Base-by-base conservation (phyloP, 2,329 filamentous ascomycete species). In the Penicillium occitanis region DNA sequence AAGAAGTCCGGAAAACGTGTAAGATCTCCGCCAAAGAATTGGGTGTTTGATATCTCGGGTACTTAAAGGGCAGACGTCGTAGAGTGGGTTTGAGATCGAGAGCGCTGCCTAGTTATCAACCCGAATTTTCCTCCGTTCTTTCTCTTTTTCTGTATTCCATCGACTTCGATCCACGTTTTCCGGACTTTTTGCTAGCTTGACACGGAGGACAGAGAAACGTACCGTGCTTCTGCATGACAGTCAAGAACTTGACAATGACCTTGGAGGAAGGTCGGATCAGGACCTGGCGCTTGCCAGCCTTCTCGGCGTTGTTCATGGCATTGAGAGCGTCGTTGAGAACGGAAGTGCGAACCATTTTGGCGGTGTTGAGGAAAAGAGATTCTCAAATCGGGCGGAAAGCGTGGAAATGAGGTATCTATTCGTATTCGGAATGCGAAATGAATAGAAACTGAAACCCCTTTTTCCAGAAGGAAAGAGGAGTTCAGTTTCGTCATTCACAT, bases 41-140 rank as follows among this genome's bases (percentile, higher is more conserved):
- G 72, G 67, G 79, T 35, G 57, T 48, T 91, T 84, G 81, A 95
- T 99, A 84, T 99, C 91, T 96, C 95, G 94, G 92, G 88, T 89
- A 96, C 89, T 98, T 98, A 99, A 98, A 99, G 92, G 93, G 92
- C 94, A 92, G 89, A 90, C 87, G 89, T 90, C 91, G 93, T 97
- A 83, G 86, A 82, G 85, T 74, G 76, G 66, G 70, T 72, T 72
- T 81, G 74, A 74, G 79, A 81, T 87, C 88, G 88, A 90, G 90
- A 94, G 90, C 88, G 88, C 92, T 90, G 90, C 92, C 94, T 97
- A 99, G 95, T 98, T 98, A 98, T 98, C 92, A 97, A 91, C 90
- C 93, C 94, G 95, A 95, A 89, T 77, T 75, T 72, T 72, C 69
- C 66, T 35, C 62, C 60, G 13, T 30, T 25, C 17, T 22, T 50